These are phyloP conservation scores for Aspergillus piperis DNA, from an alignment of 2,329 filamentous ascomycete species.

Conservation along the genomic window DNA sequence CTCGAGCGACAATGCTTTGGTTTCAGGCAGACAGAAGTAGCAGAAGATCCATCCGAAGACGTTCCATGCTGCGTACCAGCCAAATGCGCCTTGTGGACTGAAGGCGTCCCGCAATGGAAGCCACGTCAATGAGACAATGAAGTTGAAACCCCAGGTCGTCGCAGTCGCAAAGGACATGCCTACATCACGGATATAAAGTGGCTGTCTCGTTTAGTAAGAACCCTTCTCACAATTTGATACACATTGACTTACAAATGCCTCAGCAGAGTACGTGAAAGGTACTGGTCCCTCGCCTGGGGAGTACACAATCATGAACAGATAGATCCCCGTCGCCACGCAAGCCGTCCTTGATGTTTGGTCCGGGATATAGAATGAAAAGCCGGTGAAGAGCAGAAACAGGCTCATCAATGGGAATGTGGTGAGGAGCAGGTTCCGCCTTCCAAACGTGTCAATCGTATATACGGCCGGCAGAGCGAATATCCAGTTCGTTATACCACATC, in stretches of 20 bases:
- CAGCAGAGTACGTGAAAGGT: conserved; percentile 67
- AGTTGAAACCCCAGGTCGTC: conserved; percentile 61
- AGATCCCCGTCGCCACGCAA: conserved; percentile 38
- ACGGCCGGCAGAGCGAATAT: conserved; percentile 63
- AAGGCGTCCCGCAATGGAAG: conserved; percentile 52
- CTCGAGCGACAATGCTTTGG: conserved; percentile 40
- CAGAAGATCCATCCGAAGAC: conserved; percentile 44
- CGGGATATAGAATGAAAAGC: not conserved
- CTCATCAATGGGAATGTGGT: not conserved
- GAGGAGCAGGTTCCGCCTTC: conserved; percentile 57
- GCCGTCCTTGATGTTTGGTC: not conserved
- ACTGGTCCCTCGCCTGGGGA: conserved; percentile 64
- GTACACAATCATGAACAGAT: conserved; percentile 48
- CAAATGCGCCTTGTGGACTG: conserved; percentile 54
- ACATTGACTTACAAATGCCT: conserved; percentile 52
- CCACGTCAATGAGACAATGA: conserved; percentile 56
- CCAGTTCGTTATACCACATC: conserved; percentile 64
- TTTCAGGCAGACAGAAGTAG: conserved; percentile 41
- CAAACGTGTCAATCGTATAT: conserved; percentile 68
- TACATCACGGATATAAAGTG: conserved; percentile 62
- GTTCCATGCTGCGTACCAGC: conserved; percentile 50
- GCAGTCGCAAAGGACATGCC: conserved; percentile 67
- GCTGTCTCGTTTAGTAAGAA: conserved; percentile 24
- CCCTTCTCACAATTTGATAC: not conserved
- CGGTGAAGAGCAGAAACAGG: not conserved